Evolutionary conservation across 2,329 filamentous ascomycete genomes (phyloP).

Genomic region (Fusarium pseudonygamai): DNA sequence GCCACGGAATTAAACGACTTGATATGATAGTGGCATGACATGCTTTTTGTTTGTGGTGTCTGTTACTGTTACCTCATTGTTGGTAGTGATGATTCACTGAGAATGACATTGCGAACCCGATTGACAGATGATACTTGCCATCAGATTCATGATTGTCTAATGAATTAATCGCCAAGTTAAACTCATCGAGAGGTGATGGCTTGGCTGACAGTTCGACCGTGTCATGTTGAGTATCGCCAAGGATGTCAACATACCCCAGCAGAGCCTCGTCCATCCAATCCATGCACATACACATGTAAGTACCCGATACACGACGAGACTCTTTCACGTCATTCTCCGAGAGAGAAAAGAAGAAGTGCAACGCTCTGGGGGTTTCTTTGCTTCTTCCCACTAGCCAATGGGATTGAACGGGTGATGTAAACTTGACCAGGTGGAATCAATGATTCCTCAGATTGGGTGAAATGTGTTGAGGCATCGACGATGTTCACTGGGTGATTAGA

Average conservation of each 20-base stretch:
- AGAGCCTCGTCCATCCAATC: neutral
- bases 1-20: constrained; percentile 5
- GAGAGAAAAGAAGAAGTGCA: constrained; percentile 4
- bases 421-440: neutral
- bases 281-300: constrained; percentile 1
- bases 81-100: neutral
- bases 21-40: constrained; percentile 19
- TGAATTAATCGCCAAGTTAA: neutral
- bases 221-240: constrained; percentile 19
- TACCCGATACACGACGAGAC: constrained; percentile 17
- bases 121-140: too few relatives aligned
- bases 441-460: neutral
- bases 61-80: constrained; percentile 1
- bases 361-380: neutral
- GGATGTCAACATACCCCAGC: neutral
- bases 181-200: neutral
- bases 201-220: constrained; percentile 12
- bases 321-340: constrained; percentile 17
- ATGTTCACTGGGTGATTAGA: neutral
- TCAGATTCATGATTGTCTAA: neutral
- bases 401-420: constrained; percentile 3
- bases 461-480: constrained; percentile 1
- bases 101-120: neutral
- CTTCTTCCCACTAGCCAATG: constrained; percentile 11
- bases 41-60: neutral